Evolutionary conservation across 2,329 filamentous ascomycete species (phyloP).

Genomic region (Blumeria graminis): DNA sequence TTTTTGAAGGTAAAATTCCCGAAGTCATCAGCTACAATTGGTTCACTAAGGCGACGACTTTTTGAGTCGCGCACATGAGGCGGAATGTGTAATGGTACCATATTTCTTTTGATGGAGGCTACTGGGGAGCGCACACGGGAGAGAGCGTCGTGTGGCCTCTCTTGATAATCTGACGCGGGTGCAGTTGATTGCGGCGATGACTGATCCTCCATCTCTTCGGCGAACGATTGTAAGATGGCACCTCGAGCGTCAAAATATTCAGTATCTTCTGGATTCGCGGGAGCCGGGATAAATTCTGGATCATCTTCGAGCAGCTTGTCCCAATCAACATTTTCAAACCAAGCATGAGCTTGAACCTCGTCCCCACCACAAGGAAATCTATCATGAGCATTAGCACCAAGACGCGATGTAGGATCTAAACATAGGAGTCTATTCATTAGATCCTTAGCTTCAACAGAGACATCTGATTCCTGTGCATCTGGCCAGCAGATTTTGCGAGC

Average conservation of each 20-base stretch:
- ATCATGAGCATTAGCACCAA: conserved; percentile 69
- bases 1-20: conserved; percentile 96
- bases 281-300: conserved; percentile 79
- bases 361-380: conserved; percentile 65
- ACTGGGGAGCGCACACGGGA: conserved; percentile 74
- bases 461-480: conserved; percentile 50
- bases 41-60: conserved; percentile 72
- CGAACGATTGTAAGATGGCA: conserved; percentile 76
- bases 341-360: conserved; percentile 72
- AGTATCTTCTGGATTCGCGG: conserved; percentile 86
- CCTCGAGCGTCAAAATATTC: conserved; percentile 92
- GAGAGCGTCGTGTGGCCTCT: conserved; percentile 82
- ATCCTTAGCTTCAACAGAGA: conserved; percentile 76
- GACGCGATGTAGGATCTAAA: conserved; percentile 52
- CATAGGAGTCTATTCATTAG: conserved; percentile 83
- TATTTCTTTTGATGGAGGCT: conserved; percentile 63
- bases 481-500: conserved; percentile 83
- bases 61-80: conserved; percentile 85
- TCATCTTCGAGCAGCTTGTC: conserved; percentile 80
- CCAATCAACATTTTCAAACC: conserved; percentile 80
- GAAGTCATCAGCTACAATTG: conserved; percentile 74
- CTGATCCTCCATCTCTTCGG: conserved; percentile 85
- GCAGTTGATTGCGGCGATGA: conserved; percentile 45
- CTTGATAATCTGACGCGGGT: conserved; percentile 53
- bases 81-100: conserved; percentile 91